Base-by-base conservation (phyloP, 2,329 filamentous ascomycete genomes). In the Simplicillium aogashimaense region DNA sequence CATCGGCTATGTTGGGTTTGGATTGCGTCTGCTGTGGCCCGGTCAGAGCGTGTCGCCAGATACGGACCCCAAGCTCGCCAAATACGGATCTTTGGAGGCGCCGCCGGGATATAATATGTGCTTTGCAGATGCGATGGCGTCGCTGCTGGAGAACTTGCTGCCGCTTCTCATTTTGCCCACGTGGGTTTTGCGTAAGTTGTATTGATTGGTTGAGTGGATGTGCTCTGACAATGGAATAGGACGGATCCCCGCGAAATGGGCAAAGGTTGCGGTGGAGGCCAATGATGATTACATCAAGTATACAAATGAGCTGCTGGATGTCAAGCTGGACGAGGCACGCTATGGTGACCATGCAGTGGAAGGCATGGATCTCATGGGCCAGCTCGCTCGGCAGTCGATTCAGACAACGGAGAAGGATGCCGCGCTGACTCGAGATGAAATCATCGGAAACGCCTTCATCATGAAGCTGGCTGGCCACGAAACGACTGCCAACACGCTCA, bases 381-480 rank as follows among this genome's bases (percentile, higher is more conserved):
- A 72, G 41, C 58, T 75, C 7, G 65, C 67, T 9, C 61, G 65
- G 17, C 31, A 32, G 8, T 33, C 31, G 9, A 25, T 62, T 63
- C 4, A 67, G 61, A 40, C 5, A 58, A 56, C 43, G 46, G 53
- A 11, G 56, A 58, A 14, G 20, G 20, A 25, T 5, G 20, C 20
- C 20, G 20, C 9, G 20, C 58, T 83, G n/a, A 67, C 61, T 5
- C 74, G 79, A 46, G 68, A 70, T 4, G 82, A 88, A 41, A 81
- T 89, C 43, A 63, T 84, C 20, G 82, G 83, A 38, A 88, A 88
- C 53, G 77, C 82, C 15, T 82, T 81, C 46, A 66, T 81, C 50
- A 76, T 79, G 59, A 68, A 76, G 44, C 67, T 89, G 2, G 85
- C 86, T 1, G 86, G 86, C 11, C 84, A 92, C 58, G 86, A 92